Base-by-base conservation (phyloP, 1,284 basidiomycete species). In the Trichosporon sp. region DNA sequence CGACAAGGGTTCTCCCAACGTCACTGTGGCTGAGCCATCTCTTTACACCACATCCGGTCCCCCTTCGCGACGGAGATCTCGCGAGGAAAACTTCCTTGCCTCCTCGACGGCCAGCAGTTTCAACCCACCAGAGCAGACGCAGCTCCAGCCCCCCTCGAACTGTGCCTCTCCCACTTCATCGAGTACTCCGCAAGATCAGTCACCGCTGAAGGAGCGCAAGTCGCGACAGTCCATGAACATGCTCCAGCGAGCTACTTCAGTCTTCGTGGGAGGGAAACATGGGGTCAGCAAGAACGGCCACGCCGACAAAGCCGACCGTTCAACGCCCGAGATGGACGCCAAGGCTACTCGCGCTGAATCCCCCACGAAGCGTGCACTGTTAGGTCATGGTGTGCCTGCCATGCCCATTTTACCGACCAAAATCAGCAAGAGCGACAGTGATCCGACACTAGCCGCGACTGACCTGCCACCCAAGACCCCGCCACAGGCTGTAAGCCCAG, bases 201-300 rank as follows among this genome's bases (percentile, higher is more conserved):
- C 78, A 21, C 70, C 70, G 1, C 32, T 66, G 15, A 72, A 69
- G 63, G 72, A 74, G 27, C 72, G 69, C 66, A 94, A 93, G 77
- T 84, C 81, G 32, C 86, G 93, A 1, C 91, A 91, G 5, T 95
- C 93, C 68, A 91, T 96, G 67, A 95, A 90, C 77, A 95, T 97
- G 81, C 91, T 97, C 85, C 94, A 96, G 75, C 88, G 94, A 6
- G 94, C 93, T 0, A 95, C 93, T 0, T 95, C 92, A 0, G 93
- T 82, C 0, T 77, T 93, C 3, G 91, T 92, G 75, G 68, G 69
- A 0, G 73, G 69, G 0, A 73, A 73, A 38, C 73, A 72, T 62
- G 65, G 34, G 2, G 73, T 72, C 2, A 72, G 75, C 29, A 66
- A 68, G 44, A 27, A 65, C 7, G 60, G 64, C 18, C 42, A 35